Evolutionary conservation across 495 filamentous ascomycete genomes (phyloP).

Genomic region (Rhypophila decipiens): DNA sequence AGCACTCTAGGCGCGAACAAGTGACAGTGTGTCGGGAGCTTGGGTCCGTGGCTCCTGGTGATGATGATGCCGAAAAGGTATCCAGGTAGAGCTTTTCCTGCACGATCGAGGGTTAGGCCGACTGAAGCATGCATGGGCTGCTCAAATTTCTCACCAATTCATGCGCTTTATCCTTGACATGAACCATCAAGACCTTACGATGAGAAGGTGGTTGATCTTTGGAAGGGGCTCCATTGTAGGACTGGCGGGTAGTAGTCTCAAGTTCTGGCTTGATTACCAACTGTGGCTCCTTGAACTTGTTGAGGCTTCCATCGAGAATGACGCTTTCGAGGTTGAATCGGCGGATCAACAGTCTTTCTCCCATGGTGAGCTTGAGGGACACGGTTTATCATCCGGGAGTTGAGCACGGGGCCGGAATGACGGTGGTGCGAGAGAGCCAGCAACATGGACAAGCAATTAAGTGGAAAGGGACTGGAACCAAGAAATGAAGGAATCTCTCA

Average conservation of each 20-base stretch:
- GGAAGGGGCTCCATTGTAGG: too few species aligned
- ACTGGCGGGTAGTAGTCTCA: too few species aligned
- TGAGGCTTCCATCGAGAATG: constrained; percentile 13
- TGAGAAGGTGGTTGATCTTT: constrained; percentile 7
- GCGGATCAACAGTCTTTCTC: constrained; percentile 5
- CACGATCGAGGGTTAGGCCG: background rate
- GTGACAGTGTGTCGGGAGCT: constrained; percentile 3
- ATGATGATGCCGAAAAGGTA: constrained; percentile 5
- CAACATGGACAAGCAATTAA: too few species aligned
- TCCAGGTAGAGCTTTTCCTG: constrained; percentile 19
- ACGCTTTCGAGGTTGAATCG: constrained; percentile 19
- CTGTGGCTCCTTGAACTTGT: constrained; percentile 21
- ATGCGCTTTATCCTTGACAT: constrained; percentile 27
- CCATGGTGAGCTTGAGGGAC: constrained; percentile 2
- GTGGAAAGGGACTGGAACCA: too few species aligned
- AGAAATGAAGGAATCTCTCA: too few species aligned
- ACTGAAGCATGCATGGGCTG: background rate
- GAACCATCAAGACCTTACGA: constrained; percentile 22
- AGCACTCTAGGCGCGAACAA: constrained; percentile 2
- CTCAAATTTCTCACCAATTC: constrained; percentile 18
- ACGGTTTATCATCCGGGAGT: constrained; percentile 2
- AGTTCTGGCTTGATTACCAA: constrained; percentile 23
- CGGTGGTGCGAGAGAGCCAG: too few species aligned
- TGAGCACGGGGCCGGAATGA: background rate
- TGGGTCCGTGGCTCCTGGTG: background rate